Evolutionary conservation across 1,284 basidiomycete genomes (phyloP), one percentile per base, ranked within the genome.

Genomic region (Puccinia horiana): DNA sequence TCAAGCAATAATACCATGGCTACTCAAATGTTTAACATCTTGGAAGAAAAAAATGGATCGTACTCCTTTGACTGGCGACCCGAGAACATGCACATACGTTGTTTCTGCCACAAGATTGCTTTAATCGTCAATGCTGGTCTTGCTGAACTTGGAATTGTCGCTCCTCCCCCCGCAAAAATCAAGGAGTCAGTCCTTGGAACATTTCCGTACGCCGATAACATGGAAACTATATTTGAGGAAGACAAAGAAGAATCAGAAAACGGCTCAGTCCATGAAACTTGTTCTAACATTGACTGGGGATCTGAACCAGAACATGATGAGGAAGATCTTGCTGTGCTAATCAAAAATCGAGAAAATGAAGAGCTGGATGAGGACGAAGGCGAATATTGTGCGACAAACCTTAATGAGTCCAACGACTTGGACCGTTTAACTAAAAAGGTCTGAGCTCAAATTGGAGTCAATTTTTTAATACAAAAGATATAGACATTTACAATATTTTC

Each of bases 111-210:
- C 47, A 74, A 74, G 26, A 47, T 74, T 26, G 72, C 72, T 52
- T n/a, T 74, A 54, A 74, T 74, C n/a, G 72, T 74, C 2, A 74
- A 74, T 74, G 42, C 72, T 49, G 72, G 72, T 52, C 54, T 74
- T 49, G 42, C 72, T 35, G 72, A 49, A n/a, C 47, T 74, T 75
- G 73, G 73, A 40, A 61, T 75, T 0, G 18, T 56, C n/a, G 47
- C 52, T 54, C 73, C 73, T 54, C 73, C 73, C 37, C 73, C 73
- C 1, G n/a, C 56, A 14, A 75, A 75, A 56, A 61, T 56, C 0
- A 75, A 75, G 73, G 73, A 75, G 56, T 54, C 73, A 14, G 18
- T 42, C 8, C 35, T 35, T 56, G 73, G 73, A 42, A 54, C 52
- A 1, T 75, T 75, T 32, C 73, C 73, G 4, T 56, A 40, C 8